Conservation (phyloP, 352 stramenopile species). For the Pythium brachiatum region DNA sequence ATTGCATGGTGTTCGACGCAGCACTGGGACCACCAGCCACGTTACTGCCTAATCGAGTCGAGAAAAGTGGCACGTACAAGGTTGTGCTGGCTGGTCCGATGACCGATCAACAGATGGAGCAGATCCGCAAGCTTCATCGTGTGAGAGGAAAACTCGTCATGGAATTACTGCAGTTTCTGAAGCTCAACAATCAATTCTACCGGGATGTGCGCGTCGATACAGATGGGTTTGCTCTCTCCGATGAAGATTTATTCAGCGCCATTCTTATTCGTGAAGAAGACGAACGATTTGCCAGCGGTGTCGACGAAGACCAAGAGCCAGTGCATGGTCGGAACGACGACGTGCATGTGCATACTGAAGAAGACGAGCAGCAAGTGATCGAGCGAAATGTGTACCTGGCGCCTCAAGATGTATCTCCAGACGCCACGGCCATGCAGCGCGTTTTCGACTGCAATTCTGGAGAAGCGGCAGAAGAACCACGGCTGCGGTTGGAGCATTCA, state of each 20-base stretch:
- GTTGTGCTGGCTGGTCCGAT: not conserved
- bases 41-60: not conserved
- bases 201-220: not conserved
- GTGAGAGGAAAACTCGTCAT: not conserved
- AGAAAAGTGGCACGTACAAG: not conserved
- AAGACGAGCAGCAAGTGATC: not conserved
- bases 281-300: not conserved
- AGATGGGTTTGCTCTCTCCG: not conserved
- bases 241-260: not conserved
- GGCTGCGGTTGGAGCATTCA: too few relatives aligned
- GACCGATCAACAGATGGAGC: not conserved
- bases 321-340: not conserved
- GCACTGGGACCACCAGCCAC: too few relatives aligned
- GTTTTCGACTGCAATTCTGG: not conserved
- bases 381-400: not conserved
- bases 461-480: not conserved
- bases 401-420: not conserved
- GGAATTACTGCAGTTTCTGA: not conserved
- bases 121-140: not conserved
- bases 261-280: not conserved
- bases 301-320: not conserved
- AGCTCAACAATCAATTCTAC: not conserved
- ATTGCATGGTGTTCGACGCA: too few relatives aligned
- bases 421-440: not conserved
- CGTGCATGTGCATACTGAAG: not conserved